Base-by-base conservation (phyloP, 2,329 filamentous ascomycete species). In the Sporothrix euskadiensis region DNA sequence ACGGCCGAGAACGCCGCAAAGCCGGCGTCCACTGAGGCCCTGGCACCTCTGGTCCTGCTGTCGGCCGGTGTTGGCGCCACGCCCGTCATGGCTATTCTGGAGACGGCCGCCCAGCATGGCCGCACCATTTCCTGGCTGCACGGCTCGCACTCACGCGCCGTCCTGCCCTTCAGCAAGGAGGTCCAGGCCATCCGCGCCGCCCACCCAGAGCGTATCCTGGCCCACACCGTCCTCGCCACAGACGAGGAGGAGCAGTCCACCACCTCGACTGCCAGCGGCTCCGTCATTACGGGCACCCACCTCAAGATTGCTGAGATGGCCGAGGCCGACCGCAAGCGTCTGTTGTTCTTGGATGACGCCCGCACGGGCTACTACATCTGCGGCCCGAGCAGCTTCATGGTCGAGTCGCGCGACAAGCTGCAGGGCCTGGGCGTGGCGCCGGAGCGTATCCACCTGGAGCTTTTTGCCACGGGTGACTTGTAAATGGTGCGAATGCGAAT, bases 351-450 rank as follows among this genome's bases (percentile, higher is more conserved):
- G 1, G 82, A 84, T 26, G 83, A 91, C 76, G 69, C 80, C 0
- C 81, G 81, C 59, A 85, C 92, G 0, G 84, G 89, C 78, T 94
- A 94, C 80, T 94, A 88, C 77, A 82, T 93, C 71, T 94, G 92
- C 78, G 92, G 92, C 0, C 92, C 92, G 0, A 84, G 86, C 74
- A 79, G 80, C 8, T 94, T 94, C 83, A 94, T 94, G 92, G 77
- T 85, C 10, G 86, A 88, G 52, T 82, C 88, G 30, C 83, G 88
- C 76, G 80, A 81, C 8, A 85, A 83, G 76, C 82, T 94, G 73
- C 81, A 85, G 76, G 82, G 78, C 2, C 81, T 83, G 72, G 90
- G 90, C 0, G 90, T 94, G 1, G 80, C 83, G 0, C 80, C 81
- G n/a, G 84, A 85, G 41, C 86, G 88, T 76, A 85, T 92, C 72